phyloP scores from a whole-genome alignment of 306 rosid species.

The Canavalia ensiformis region DNA sequence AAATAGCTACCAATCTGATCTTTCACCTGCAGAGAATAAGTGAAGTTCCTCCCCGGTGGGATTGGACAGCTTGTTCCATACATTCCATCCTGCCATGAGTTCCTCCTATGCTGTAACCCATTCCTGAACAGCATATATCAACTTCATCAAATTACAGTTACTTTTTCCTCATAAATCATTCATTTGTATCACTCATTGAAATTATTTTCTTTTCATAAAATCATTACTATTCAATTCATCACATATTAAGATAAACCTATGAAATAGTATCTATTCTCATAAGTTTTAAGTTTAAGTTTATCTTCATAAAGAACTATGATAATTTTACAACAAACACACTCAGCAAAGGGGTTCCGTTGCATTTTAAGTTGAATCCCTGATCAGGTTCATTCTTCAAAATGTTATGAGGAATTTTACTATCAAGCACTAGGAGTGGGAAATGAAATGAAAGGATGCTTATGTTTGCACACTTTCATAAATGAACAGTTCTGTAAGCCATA shows the following conservation, averaged over 20 bases:
- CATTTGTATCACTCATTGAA: neutral
- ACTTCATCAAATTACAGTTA: neutral
- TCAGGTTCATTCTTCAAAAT: neutral
- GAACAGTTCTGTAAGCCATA: slow-evolving; percentile 4
- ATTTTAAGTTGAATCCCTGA: slow-evolving; percentile 23
- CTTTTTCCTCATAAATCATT: neutral
- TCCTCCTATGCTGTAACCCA: slow-evolving; percentile 92
- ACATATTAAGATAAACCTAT: neutral
- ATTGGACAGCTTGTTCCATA: slow-evolving; percentile 60
- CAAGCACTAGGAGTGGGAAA: slow-evolving; percentile 2
- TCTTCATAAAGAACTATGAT: neutral
- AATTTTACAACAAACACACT: slow-evolving; percentile 6
- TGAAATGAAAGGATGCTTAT: neutral
- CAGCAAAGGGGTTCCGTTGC: neutral
- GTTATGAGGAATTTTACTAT: neutral
- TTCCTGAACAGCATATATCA: slow-evolving; percentile 63
- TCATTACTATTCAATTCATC: neutral
- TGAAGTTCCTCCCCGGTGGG: slow-evolving; percentile 58
- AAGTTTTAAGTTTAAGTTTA: neutral
- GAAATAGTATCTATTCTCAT: neutral
- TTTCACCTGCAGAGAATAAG: slow-evolving; percentile 56
- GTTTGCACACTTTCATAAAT: slow-evolving; percentile 12
- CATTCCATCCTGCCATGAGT: slow-evolving; percentile 80
- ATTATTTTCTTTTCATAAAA: slow-evolving; percentile 5
- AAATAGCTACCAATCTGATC: slow-evolving; percentile 65